Conservation (phyloP, 2,329 filamentous ascomycete species). For the Dactylella cylindrospora region DNA sequence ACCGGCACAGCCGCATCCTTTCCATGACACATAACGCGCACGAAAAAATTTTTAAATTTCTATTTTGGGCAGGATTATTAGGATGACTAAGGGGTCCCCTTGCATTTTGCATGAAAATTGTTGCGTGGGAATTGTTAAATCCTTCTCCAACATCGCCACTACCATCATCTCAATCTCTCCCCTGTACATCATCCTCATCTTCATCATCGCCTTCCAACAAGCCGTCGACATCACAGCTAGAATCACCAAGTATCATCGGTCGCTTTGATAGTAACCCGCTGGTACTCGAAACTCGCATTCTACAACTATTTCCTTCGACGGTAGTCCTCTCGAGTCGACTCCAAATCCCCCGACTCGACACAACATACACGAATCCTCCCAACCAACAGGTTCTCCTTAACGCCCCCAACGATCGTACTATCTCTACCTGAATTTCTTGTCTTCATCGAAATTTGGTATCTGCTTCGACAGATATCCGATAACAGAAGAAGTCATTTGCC, state of each 20-base stretch:
- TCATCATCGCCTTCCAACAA: constrained; percentile 24
- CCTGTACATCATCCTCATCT: constrained; percentile 18
- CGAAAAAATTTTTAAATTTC: constrained; percentile 20
- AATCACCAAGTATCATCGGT: constrained; percentile 24
- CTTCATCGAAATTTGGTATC: constrained; percentile 5
- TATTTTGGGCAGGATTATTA: no score
- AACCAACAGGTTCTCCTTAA: not conserved
- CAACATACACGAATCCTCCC: not conserved
- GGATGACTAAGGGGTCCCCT: constrained; percentile 31
- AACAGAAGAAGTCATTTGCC: constrained; percentile 26
- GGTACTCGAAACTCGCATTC: constrained; percentile 17
- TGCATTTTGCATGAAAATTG: not conserved
- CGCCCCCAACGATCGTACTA: constrained; percentile 27
- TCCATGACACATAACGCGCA: not conserved
- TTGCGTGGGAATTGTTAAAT: constrained; percentile 3
- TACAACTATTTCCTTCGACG: constrained; percentile 19
- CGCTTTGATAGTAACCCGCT: constrained; percentile 37
- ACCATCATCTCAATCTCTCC: constrained; percentile 7
- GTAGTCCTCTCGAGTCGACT: constrained; percentile 20
- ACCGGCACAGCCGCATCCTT: constrained; percentile 15
- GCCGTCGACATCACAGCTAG: constrained; percentile 1
- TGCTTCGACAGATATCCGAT: constrained; percentile 17
- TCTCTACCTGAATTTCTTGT: constrained; percentile 18
- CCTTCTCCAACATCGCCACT: constrained; percentile 23
- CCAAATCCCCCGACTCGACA: constrained; percentile 10